A percentile compares a stretch with the other conserved stretches of the same genome.
Evolutionary conservation across 140 eudicot species (phyloP).

Genomic region (Oenanthe javanica): DNA sequence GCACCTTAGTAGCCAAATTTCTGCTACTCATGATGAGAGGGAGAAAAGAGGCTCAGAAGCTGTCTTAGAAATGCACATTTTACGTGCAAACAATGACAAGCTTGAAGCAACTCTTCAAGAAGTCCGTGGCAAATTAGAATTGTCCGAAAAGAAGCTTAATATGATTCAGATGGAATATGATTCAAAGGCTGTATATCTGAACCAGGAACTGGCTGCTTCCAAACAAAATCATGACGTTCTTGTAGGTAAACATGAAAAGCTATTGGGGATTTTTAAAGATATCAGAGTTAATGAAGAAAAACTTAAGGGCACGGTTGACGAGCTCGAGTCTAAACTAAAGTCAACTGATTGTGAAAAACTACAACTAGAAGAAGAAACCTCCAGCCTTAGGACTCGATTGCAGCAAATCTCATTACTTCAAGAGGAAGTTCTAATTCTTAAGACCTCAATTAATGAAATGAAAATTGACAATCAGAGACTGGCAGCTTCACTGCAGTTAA

Average conservation of each 20-base stretch:
- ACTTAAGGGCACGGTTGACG: conserved; percentile 29
- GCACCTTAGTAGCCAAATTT: conserved; percentile 35
- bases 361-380: conserved; percentile 49
- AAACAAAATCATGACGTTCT: conserved; percentile 39
- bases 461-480: conserved; percentile 45
- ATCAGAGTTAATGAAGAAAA: conserved; percentile 44
- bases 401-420: conserved; percentile 40
- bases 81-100: conserved; percentile 44
- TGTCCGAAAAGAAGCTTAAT: conserved; percentile 30
- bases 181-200: conserved; percentile 25
- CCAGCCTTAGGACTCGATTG: conserved; percentile 40
- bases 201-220: conserved; percentile 33
- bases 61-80: conserved; percentile 37
- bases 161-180: conserved; percentile 32
- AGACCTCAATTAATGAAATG: conserved; percentile 38
- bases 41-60: conserved; percentile 39
- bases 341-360: conserved; percentile 41
- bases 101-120: conserved; percentile 29
- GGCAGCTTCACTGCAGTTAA: conserved; percentile 38
- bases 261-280: conserved; percentile 29
- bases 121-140: conserved; percentile 24
- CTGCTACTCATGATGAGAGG: conserved; percentile 38
- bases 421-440: conserved; percentile 51
- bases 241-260: conserved; percentile 27
- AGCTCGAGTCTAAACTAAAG: conserved; percentile 34